Conservation (phyloP, 352 stramenopile species). For the Plasmopara muralis region DNA sequence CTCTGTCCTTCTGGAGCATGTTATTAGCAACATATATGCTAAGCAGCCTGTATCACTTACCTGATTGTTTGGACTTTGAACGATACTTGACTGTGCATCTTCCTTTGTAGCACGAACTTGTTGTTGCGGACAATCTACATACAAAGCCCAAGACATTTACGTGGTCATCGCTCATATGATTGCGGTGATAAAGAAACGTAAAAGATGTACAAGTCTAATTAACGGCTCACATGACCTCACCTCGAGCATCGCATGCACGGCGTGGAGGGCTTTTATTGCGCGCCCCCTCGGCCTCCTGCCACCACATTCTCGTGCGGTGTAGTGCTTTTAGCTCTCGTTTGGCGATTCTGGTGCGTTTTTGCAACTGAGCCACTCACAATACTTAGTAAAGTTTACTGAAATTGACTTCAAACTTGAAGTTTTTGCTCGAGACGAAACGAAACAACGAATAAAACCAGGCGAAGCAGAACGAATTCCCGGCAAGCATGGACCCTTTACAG, state of each 20-base stretch:
- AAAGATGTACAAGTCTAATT: neutral
- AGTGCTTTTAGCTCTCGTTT: slow-evolving; percentile 1
- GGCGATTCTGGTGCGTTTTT: slow-evolving; percentile 8
- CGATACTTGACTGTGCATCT: slow-evolving; percentile 1
- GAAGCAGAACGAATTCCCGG: no score
- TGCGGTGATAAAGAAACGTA: neutral
- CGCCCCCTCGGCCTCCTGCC: neutral
- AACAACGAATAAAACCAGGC: slow-evolving; percentile 6
- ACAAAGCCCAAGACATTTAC: slow-evolving; percentile 6
- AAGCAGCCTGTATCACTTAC: slow-evolving; percentile 9
- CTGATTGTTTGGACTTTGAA: neutral
- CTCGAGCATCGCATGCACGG: slow-evolving; percentile 3
- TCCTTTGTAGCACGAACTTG: slow-evolving; percentile 1
- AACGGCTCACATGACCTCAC: slow-evolving; percentile 9
- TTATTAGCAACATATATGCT: slow-evolving; percentile 2
- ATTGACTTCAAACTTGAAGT: neutral
- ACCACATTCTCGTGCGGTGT: slow-evolving; percentile 10
- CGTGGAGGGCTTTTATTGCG: neutral
- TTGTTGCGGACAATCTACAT: slow-evolving; percentile 1
- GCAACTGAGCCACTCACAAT: slow-evolving; percentile 3
- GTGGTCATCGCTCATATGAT: slow-evolving; percentile 12
- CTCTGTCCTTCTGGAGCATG: slow-evolving; percentile 1
- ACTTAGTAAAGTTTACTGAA: neutral
- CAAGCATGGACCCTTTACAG: no score
- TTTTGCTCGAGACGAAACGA: slow-evolving; percentile 5